These are phyloP conservation scores for Coemansia sp. DNA, from an alignment of 192 early-diverging fungal species.

Conservation along the genomic window DNA sequence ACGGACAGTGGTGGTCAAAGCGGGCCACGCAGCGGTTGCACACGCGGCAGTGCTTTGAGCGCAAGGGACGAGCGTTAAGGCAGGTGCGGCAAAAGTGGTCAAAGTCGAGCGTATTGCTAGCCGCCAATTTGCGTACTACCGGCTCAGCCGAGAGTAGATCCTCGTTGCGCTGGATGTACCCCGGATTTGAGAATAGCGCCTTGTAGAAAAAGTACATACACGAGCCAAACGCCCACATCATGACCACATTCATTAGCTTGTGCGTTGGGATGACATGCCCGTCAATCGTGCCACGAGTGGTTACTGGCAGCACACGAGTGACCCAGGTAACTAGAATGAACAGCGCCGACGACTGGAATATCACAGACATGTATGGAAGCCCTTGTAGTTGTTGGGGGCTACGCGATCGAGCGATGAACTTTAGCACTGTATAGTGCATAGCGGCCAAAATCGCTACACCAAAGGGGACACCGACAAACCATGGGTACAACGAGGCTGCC, in stretches of 20 bases:
- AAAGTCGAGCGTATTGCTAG: constrained; percentile 67
- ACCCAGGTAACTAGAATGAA: constrained; percentile 71
- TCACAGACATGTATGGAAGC: constrained; percentile 83
- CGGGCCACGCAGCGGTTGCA: constrained; percentile 92
- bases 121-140: constrained; percentile 61
- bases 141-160: constrained; percentile 38
- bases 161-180: constrained; percentile 68
- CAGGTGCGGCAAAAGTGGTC: constrained; percentile 89
- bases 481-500: constrained; percentile 65
- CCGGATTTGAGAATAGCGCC: constrained; percentile 74
- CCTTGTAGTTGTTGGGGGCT: constrained; percentile 61
- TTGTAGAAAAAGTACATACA: constrained; percentile 81
- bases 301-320: constrained; percentile 68
- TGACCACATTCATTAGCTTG: constrained; percentile 62
- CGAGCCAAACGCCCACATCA: constrained; percentile 61
- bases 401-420: constrained; percentile 60
- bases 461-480: constrained; percentile 78
- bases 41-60: constrained; percentile 93
- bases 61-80: constrained; percentile 76
- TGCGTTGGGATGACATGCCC: constrained; percentile 31
- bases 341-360: constrained; percentile 87
- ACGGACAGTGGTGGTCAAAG: constrained; percentile 98
- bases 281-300: constrained; percentile 30
- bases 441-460: constrained; percentile 55
- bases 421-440: constrained; percentile 64